Percentiles rank a stretch among this genome's conserved stretches.
Evolutionary conservation across 495 filamentous ascomycete species (phyloP).

Genomic region (Penicillium daleae): DNA sequence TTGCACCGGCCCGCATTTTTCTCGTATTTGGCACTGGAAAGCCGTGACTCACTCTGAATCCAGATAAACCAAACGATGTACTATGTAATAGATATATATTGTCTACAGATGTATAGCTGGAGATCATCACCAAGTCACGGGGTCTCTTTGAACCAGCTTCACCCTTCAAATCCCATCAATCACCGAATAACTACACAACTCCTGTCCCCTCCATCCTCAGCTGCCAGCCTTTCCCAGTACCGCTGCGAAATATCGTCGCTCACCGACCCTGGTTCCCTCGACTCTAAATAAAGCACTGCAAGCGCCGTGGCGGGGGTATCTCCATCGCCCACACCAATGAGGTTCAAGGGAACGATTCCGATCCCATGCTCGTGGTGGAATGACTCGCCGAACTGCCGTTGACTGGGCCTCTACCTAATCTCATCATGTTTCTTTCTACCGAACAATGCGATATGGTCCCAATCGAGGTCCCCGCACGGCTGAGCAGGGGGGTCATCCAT

Average conservation of each 20-base stretch:
- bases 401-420: slow-evolving; percentile 1
- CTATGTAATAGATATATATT: neutral
- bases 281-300: slow-evolving; percentile 23
- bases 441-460: neutral
- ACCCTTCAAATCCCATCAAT: neutral
- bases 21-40: neutral
- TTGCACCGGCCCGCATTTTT: neutral
- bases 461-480: neutral
- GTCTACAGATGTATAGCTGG: neutral
- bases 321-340: slow-evolving; percentile 8
- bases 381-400: slow-evolving; percentile 4
- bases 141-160: neutral
- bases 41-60: neutral
- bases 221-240: neutral
- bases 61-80: neutral
- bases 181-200: neutral
- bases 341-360: neutral
- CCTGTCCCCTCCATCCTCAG: neutral
- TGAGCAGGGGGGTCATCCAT: slow-evolving; percentile 1
- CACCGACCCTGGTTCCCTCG: neutral
- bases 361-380: slow-evolving; percentile 4
- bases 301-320: slow-evolving; percentile 21
- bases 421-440: neutral
- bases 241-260: neutral
- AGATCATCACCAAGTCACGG: neutral